phyloP scores from a whole-genome alignment of 2,329 filamentous ascomycete genomes.

The Dothistroma pini region DNA sequence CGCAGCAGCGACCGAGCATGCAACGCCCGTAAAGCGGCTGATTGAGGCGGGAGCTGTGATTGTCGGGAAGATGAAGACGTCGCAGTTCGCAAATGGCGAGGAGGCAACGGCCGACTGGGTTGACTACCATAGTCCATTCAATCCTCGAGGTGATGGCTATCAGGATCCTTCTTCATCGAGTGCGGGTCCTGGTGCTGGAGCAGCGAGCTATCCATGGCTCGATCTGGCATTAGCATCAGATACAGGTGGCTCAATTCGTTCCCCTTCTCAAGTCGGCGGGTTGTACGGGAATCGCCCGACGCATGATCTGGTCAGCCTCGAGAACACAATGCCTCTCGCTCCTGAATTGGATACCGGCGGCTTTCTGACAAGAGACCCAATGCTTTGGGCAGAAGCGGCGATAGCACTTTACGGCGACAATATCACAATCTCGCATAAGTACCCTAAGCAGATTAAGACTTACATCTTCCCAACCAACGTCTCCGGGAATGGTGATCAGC shows the following conservation, averaged over 20 bases:
- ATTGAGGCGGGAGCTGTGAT: conserved; percentile 57
- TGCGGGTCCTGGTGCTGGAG: conserved; percentile 45
- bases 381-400: conserved; percentile 43
- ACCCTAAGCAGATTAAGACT: conserved; percentile 43
- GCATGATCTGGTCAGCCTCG: conserved; percentile 45
- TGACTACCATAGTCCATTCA: conserved; percentile 42
- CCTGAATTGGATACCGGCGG: conserved; percentile 48
- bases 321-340: conserved; percentile 49
- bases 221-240: conserved; percentile 51
- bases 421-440: conserved; percentile 41
- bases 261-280: conserved; percentile 48
- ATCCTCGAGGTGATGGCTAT: conserved; percentile 24
- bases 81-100: conserved; percentile 43
- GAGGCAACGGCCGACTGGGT: conserved; percentile 50
- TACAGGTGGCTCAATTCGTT: conserved; percentile 50
- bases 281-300: conserved; percentile 51
- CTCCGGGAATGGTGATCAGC: conserved; percentile 36
- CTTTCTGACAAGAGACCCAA: conserved; percentile 45
- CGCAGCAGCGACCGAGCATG: conserved; percentile 44
- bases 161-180: conserved; percentile 40
- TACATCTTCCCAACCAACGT: conserved; percentile 42
- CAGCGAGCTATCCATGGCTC: conserved; percentile 47
- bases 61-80: conserved; percentile 45
- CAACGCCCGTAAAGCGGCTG: conserved; percentile 52
- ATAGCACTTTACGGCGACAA: conserved; percentile 45